These are phyloP conservation scores for Pseudovirgaria hyperparasitica DNA, from an alignment of 2,329 filamentous ascomycete species.

Conservation along the genomic window DNA sequence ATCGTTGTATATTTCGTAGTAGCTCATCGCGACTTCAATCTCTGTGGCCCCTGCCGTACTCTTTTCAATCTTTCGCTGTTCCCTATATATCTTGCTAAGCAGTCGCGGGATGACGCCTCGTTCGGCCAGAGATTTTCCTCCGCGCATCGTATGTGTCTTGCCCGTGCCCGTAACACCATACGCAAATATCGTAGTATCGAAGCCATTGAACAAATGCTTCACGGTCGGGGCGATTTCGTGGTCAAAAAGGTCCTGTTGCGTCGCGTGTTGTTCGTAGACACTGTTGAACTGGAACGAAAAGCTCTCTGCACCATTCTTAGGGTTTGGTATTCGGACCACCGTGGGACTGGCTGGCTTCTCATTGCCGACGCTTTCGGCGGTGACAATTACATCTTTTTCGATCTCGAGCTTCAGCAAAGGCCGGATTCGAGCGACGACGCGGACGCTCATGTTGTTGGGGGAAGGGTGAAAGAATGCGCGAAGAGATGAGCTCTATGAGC, in stretches of 20 bases:
- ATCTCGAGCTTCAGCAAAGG: slow-evolving; percentile 77
- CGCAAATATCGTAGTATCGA: slow-evolving; percentile 81
- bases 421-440: slow-evolving; percentile 82
- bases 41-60: slow-evolving; percentile 58
- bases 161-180: slow-evolving; percentile 90
- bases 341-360: slow-evolving; percentile 36
- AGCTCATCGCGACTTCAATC: slow-evolving; percentile 67
- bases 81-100: slow-evolving; percentile 72
- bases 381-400: slow-evolving; percentile 79
- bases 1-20: slow-evolving; percentile 97
- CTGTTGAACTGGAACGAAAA: slow-evolving; percentile 92
- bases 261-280: slow-evolving; percentile 69
- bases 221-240: slow-evolving; percentile 81
- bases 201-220: slow-evolving; percentile 82
- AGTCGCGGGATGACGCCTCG: slow-evolving; percentile 79
- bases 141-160: slow-evolving; percentile 94
- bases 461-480: slow-evolving; percentile 3
- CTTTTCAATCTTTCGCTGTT: slow-evolving; percentile 73
- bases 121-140: slow-evolving; percentile 73
- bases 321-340: slow-evolving; percentile 80
- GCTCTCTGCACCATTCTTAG: slow-evolving; percentile 81
- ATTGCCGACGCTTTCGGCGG: slow-evolving; percentile 33
- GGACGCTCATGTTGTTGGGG: slow-evolving; percentile 43
- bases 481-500: too few species aligned
- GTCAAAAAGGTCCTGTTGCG: slow-evolving; percentile 81